phyloP scores from a whole-genome alignment of 192 early-diverging fungal species.

The Powellomyces hirtus region DNA sequence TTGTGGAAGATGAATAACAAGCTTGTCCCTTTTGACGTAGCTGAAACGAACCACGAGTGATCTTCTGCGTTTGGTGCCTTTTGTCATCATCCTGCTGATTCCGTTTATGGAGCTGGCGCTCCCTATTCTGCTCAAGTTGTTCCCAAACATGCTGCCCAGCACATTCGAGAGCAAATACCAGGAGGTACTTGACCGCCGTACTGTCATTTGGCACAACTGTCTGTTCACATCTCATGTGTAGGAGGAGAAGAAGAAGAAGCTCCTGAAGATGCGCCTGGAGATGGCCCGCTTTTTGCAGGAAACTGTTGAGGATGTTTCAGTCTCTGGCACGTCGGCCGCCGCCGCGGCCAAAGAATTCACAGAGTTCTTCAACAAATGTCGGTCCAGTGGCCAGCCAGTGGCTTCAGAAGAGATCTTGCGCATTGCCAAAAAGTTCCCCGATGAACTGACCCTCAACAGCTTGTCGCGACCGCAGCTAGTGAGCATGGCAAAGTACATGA shows the following conservation, averaged over 20 bases:
- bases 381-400: slow-evolving; percentile 65
- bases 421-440: slow-evolving; percentile 87
- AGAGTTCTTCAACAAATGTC: slow-evolving; percentile 70
- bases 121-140: slow-evolving; percentile 86
- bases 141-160: slow-evolving; percentile 95
- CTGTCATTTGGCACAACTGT: not conserved
- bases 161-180: slow-evolving; percentile 92
- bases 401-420: slow-evolving; percentile 79
- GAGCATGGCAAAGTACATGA: slow-evolving; percentile 94
- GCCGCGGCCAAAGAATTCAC: slow-evolving; percentile 65
- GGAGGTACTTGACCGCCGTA: slow-evolving; percentile 54
- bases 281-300: slow-evolving; percentile 96
- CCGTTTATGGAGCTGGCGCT: slow-evolving; percentile 95
- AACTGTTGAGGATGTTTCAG: slow-evolving; percentile 83
- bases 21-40: slow-evolving; percentile 39
- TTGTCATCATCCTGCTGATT: slow-evolving; percentile 85
- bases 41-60: slow-evolving; percentile 84
- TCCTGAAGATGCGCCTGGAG: slow-evolving; percentile 87
- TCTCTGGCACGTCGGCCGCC: slow-evolving; percentile 49
- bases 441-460: slow-evolving; percentile 90
- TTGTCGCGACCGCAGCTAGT: slow-evolving; percentile 92
- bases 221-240: slow-evolving; percentile 38
- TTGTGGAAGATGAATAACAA: too few species aligned
- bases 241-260: slow-evolving; percentile 93
- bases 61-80: slow-evolving; percentile 84